Evolutionary conservation across 2,329 filamentous ascomycete genomes (phyloP), one percentile per base, ranked within the genome.

Genomic region (Orbilia blumenaviensis): DNA sequence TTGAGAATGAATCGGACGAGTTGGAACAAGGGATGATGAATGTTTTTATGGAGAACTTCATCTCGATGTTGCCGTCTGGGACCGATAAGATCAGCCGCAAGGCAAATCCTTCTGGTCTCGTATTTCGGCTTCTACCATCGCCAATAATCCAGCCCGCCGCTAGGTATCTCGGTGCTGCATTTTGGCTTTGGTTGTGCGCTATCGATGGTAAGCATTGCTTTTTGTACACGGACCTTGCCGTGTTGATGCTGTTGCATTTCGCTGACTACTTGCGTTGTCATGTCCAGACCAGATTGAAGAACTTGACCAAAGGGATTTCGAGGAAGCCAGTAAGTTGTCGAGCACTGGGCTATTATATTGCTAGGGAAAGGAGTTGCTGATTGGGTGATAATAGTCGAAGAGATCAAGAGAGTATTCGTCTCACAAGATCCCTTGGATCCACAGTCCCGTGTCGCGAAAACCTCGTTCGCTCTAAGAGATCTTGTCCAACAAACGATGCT

Each of bases 141-240:
- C 78, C 77, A 8, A 63, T 78, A 7, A 78, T 80, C 18, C 42
- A 46, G 10, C 52, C 68, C n/a, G 71, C 77, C 25, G 79, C 79
- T 77, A 72, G 79, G 38, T 54, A 75, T 60, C 58, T 80, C 58
- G 77, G 72, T 2, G 73, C 73, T 9, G 67, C 67, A 14, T 80
- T 80, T 64, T 80, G 80, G 80, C 77, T 79, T 21, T 80, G 80
- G 80, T 29, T 80, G 3, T 80, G 80, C 21, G 77, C 80, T 29
- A 77, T 80, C 8, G 80, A 80, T 77, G 80, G 79, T 68, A 21
- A 48, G 62, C 12, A 9, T 46, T 42, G 7, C 16, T 18, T 16
- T 10, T 10, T 32, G 1, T 3, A 21, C 18, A n/a, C 44, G 21
- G n/a, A n/a, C n/a, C n/a, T n/a, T n/a, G 2, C 27, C 25, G 46